phyloP scores from a whole-genome alignment of 106 monocot species.

The Apostasia shenzhenica region DNA sequence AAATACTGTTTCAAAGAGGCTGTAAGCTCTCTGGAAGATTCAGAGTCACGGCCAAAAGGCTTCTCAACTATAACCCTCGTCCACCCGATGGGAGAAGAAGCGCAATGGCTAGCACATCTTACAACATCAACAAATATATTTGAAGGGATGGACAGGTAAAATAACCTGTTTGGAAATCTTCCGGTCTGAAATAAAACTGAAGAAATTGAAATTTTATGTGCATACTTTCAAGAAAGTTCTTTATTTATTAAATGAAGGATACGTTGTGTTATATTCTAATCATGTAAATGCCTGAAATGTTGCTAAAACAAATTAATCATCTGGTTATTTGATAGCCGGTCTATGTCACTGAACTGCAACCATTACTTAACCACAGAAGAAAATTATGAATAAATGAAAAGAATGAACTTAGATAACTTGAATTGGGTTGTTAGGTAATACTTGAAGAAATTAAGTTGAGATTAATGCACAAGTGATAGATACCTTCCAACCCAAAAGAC shows the following conservation, averaged over 20 bases:
- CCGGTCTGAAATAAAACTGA: conserved; percentile 33
- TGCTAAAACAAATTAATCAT: too few relatives aligned
- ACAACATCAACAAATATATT: conserved; percentile 81
- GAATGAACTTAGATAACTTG: too few relatives aligned
- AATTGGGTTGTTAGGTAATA: too few relatives aligned
- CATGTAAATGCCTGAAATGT: too few relatives aligned
- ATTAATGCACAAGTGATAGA: too few relatives aligned
- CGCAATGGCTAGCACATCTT: conserved; percentile 39
- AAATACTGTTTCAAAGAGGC: conserved; percentile 46
- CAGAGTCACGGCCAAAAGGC: conserved; percentile 78
- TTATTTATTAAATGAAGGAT: too few relatives aligned
- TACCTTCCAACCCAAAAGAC: too few relatives aligned
- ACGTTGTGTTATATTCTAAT: too few relatives aligned
- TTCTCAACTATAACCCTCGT: conserved; percentile 85
- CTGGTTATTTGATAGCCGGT: not conserved
- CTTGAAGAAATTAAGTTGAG: too few relatives aligned
- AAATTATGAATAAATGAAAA: not conserved
- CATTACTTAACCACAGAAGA: not conserved
- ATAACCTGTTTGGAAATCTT: conserved; percentile 55
- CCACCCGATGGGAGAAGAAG: conserved; percentile 70
- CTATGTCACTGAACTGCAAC: not conserved
- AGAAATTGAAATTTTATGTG: not conserved
- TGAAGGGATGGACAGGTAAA: conserved; percentile 87
- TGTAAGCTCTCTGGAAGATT: conserved; percentile 72
- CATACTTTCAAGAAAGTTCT: too few relatives aligned